Evolutionary conservation across 331 rosid species (phyloP), one percentile per base, ranked within the genome.

Genomic region (Erythrophleum ivorense): DNA sequence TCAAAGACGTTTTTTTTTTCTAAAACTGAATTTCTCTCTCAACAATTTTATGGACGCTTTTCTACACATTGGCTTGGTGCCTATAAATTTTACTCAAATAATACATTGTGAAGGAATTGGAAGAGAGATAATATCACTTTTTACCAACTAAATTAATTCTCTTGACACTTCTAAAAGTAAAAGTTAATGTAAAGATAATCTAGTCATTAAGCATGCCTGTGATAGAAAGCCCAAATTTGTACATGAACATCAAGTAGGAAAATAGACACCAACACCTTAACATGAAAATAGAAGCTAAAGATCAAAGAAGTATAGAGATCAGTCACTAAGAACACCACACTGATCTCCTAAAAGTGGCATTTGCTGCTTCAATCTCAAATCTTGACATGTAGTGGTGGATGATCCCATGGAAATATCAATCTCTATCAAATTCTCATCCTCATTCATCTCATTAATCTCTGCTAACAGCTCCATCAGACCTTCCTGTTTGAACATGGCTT

Each of bases 391-490:
- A 49, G 73, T 84, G 69, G 5, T 12, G 43, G 69, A 34, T 63
- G 91, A 89, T 74, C 92, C 89, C 84, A 84, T 73, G 34, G 97
- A 89, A 72, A 92, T 86, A 83, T 92, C 97, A 85, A 92, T 92
- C 85, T 90, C 97, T 71, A 92, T 88, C 19, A 92, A 83, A 64
- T 83, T 92, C 13, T 92, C 97, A 84, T 92, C 94, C 77, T 89
- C 96, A 34, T 86, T 91, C 86, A 89, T 86, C 71, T 90, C 94
- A 79, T 81, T 90, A 15, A 86, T 81, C 71, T 91, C 94, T 84
- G 71, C 90, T 16, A 90, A 76, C 24, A 90, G 81, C 73, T 90
- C 92, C 82, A 76, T 60, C 10, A 88, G 71, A 33, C 82, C 83
- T 68, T 84, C 81, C 50, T 84, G 82, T 80, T 64, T 76, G 76